Conservation (phyloP, 768 basidiomycete genomes). For the Chiua virens region DNA sequence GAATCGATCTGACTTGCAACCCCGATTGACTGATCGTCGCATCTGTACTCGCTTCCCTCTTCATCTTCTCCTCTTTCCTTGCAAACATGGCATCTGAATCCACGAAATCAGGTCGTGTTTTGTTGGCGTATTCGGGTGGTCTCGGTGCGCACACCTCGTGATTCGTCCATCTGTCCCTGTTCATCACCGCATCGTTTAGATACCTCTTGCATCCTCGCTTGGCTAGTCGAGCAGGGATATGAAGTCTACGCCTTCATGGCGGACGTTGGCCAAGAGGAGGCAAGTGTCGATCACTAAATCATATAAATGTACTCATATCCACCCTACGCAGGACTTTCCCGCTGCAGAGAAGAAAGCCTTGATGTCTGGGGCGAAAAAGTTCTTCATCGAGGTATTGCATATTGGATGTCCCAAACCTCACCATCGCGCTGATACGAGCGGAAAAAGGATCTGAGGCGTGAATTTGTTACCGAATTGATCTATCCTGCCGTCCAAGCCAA, state of each 20-base stretch:
- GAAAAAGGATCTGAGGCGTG: conserved; percentile 84
- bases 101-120: conserved; percentile 72
- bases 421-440: background rate
- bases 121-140: conserved; percentile 98
- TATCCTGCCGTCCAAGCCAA: conserved; percentile 99
- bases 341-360: conserved; percentile 90
- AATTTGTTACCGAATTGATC: conserved; percentile 95
- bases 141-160: conserved; percentile 63
- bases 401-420: background rate
- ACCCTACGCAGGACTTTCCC: conserved; percentile 79
- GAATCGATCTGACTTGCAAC: too few species aligned
- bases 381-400: conserved; percentile 76
- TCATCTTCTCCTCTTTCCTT: too few species aligned
- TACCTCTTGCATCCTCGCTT: conserved; percentile 98
- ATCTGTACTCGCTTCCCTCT: too few species aligned
- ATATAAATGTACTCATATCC: conserved; percentile 3
- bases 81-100: conserved; percentile 12
- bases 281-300: conserved; percentile 23
- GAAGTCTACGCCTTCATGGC: conserved; percentile 98
- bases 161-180: conserved; percentile 4
- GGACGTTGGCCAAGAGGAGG: conserved; percentile 92
- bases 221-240: conserved; percentile 98
- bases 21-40: too few species aligned
- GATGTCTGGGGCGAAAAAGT: conserved; percentile 91
- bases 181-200: conserved; percentile 43